Evolutionary conservation across 2,329 filamentous ascomycete species (phyloP).

Genomic region (Neopestalotiopsis clavispora): DNA sequence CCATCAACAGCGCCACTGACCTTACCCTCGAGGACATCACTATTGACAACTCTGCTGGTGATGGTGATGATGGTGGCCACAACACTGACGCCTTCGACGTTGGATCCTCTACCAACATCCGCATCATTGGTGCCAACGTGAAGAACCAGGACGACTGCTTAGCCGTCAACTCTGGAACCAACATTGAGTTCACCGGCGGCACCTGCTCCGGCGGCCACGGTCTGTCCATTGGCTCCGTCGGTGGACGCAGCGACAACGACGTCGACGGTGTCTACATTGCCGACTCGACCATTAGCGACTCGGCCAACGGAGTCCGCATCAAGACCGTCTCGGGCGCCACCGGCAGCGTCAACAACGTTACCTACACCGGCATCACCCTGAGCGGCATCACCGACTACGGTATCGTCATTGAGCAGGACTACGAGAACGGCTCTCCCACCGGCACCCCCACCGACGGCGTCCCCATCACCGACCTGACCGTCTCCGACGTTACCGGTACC

Average conservation of each 20-base stretch:
- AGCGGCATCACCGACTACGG: slow-evolving; percentile 56
- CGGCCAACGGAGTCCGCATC: slow-evolving; percentile 61
- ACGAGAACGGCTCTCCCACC: slow-evolving; percentile 44
- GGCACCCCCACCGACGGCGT: slow-evolving; percentile 51
- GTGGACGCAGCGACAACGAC: slow-evolving; percentile 57
- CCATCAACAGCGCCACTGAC: slow-evolving; percentile 45
- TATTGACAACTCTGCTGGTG: slow-evolving; percentile 63
- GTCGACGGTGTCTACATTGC: slow-evolving; percentile 58
- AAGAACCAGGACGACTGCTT: slow-evolving; percentile 64
- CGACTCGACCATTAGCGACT: slow-evolving; percentile 52
- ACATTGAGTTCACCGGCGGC: slow-evolving; percentile 44
- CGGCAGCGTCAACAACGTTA: slow-evolving; percentile 56
- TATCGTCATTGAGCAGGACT: slow-evolving; percentile 65
- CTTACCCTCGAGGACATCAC: slow-evolving; percentile 52
- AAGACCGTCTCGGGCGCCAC: slow-evolving; percentile 59
- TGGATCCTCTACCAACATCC: slow-evolving; percentile 45
- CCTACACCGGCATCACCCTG: slow-evolving; percentile 57
- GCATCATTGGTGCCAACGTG: slow-evolving; percentile 52
- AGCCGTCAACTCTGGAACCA: slow-evolving; percentile 59
- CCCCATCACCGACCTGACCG: slow-evolving; percentile 47
- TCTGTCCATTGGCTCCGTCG: slow-evolving; percentile 64
- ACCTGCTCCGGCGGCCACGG: slow-evolving; percentile 60
- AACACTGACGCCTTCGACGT: slow-evolving; percentile 59
- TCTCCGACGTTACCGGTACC: slow-evolving; percentile 46
- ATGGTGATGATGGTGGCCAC: slow-evolving; percentile 39